Conservation (phyloP, 768 basidiomycete genomes). For the Suillus weaverae region DNA sequence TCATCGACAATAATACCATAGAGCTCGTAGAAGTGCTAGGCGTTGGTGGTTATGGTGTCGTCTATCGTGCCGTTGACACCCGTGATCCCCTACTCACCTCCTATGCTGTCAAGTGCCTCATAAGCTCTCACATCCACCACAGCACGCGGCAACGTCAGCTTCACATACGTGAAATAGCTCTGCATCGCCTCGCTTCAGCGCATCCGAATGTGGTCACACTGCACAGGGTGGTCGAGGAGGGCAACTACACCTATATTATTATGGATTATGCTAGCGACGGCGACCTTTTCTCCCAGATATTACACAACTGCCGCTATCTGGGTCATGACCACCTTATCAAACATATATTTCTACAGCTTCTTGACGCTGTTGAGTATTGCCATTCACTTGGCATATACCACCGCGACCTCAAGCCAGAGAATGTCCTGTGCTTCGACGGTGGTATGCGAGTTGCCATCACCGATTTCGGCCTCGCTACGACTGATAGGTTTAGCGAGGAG, state of each 20-base stretch:
- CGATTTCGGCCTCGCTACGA: constrained; percentile 94
- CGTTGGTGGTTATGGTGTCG: constrained; percentile 92
- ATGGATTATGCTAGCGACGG: constrained; percentile 92
- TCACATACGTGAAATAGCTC: constrained; percentile 86
- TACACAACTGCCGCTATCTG: constrained; percentile 71
- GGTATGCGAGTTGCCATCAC: constrained; percentile 83
- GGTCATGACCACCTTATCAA: constrained; percentile 85
- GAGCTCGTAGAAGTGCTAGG: constrained; percentile 87
- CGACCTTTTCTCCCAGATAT: constrained; percentile 91
- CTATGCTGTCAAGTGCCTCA: constrained; percentile 92
- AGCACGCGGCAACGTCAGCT: constrained; percentile 62
- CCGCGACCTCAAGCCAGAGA: constrained; percentile 97
- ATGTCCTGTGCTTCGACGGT: constrained; percentile 80
- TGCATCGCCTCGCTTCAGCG: constrained; percentile 72
- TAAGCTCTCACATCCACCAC: constrained; percentile 47
- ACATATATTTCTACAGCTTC: constrained; percentile 87
- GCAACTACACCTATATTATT: constrained; percentile 80
- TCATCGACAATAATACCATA: constrained; percentile 81
- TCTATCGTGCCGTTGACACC: constrained; percentile 82
- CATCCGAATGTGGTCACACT: constrained; percentile 86
- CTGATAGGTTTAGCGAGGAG: constrained; percentile 80
- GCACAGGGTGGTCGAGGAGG: constrained; percentile 85
- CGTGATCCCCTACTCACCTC: constrained; percentile 48
- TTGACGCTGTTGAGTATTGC: constrained; percentile 92
- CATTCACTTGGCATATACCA: constrained; percentile 92